Evolutionary conservation across 306 rosid genomes (phyloP).

Genomic region (Mimosa pudica): DNA sequence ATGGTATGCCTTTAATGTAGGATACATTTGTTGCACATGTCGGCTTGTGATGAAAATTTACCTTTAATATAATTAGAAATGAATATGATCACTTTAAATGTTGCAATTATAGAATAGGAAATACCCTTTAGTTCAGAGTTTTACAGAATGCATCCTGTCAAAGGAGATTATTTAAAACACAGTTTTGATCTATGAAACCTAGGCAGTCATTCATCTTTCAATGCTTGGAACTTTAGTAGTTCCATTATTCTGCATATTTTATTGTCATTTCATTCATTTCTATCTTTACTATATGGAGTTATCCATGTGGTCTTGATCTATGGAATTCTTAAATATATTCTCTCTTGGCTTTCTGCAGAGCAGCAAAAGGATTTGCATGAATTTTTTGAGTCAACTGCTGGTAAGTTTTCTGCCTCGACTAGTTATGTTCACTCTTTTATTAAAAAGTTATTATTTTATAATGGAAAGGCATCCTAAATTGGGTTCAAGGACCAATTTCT

Average conservation of each 20-base stretch:
- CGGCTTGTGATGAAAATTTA: background rate
- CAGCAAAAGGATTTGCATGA: conserved; percentile 83
- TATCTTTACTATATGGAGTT: conserved; percentile 10
- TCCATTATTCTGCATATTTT: background rate
- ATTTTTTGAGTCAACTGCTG: conserved; percentile 87
- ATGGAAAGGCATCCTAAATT: background rate
- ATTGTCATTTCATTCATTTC: conserved; percentile 21
- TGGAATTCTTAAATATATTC: conserved; percentile 25
- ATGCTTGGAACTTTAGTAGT: conserved; percentile 7
- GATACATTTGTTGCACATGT: background rate
- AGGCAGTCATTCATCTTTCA: background rate
- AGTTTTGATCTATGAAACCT: background rate
- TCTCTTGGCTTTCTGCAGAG: conserved; percentile 49
- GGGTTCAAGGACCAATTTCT: background rate
- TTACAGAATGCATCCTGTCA: conserved; percentile 6
- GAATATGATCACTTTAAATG: conserved; percentile 7
- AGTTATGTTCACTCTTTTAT: background rate
- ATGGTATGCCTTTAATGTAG: conserved; percentile 6
- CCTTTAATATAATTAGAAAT: background rate
- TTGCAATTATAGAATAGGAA: background rate
- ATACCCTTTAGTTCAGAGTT: background rate
- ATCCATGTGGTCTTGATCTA: background rate
- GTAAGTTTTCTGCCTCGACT: conserved; percentile 42
- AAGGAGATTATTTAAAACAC: conserved; percentile 3
- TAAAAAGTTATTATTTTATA: background rate